Evolutionary conservation across 2,329 filamentous ascomycete species (phyloP), one percentile per base, ranked within the genome.

Genomic region (Fusarium sp.): DNA sequence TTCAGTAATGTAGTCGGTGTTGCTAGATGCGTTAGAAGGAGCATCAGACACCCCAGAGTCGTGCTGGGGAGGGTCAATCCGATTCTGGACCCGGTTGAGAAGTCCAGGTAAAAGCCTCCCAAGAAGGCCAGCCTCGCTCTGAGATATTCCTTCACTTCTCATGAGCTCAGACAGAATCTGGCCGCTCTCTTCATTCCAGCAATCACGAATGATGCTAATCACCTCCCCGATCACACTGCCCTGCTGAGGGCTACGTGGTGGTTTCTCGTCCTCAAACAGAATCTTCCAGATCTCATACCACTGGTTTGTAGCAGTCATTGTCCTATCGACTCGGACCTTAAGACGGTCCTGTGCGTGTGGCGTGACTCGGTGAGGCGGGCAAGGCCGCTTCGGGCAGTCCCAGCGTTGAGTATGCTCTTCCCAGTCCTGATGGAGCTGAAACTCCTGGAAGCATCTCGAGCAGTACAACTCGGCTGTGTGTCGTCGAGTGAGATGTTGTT

Each of bases 191-290:
- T 5, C 18, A 4, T 57, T 3, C 31, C 52, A 57, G 24, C n/a
- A 57, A 57, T 57, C 52, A 24, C 52, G 52, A 6, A 57, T 57
- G 52, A 57, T 57, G n/a, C 52, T n/a, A 29, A 57, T 57, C 14
- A 57, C 52, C 52, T 57, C 52, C 52, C 33, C 52, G 18, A 57
- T 37, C 8, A 57, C 52, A 18, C 20, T 37, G n/a, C 33, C 33
- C n/a, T 29, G 31, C 22, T 24, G 52, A 16, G 52, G 52, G 16
- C 33, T 57, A 10, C 37, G 31, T 37, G 31, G 29, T 3, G 2
- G 13, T 57, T 22, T 22, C 18, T 33, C 14, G 18, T 18, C 31
- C 31, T 24, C 31, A 6, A 57, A 57, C 3, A 57, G 20, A 24
- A 37, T 57, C 13, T 6, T 37, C 31, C 31, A 57, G 9, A 57